These are phyloP conservation scores for Saturnispora dispora DNA, from an alignment of 805 yeast genomes.

Conservation along the genomic window DNA sequence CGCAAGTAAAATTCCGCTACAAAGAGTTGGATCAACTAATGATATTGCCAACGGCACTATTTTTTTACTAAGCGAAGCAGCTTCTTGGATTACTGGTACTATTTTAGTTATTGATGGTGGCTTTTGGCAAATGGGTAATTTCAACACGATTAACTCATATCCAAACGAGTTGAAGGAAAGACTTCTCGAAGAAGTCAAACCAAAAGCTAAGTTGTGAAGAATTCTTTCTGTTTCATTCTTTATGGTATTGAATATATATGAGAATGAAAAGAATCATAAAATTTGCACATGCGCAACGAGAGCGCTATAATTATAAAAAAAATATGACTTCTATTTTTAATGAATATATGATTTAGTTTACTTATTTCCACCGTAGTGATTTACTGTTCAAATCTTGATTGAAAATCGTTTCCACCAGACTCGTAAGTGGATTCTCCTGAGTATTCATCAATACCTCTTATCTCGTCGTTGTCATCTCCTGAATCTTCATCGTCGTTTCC, in stretches of 20 bases:
- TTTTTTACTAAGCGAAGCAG: slow-evolving; percentile 76
- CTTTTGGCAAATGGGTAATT: slow-evolving; percentile 68
- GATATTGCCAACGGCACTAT: slow-evolving; percentile 89
- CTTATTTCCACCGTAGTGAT: neutral
- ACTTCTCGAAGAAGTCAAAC: slow-evolving; percentile 12
- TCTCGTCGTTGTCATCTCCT: neutral
- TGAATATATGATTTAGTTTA: neutral
- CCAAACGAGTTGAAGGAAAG: slow-evolving; percentile 34
- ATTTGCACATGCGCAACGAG: neutral
- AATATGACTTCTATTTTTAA: neutral
- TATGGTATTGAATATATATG: neutral
- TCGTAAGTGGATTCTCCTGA: slow-evolving; percentile 6
- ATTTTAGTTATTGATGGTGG: slow-evolving; percentile 84
- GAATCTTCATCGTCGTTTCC: neutral
- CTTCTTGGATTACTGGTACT: slow-evolving; percentile 68
- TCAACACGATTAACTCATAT: slow-evolving; percentile 27
- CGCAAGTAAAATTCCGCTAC: slow-evolving; percentile 48
- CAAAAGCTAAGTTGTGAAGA: slow-evolving; percentile 19
- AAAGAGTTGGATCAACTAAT: slow-evolving; percentile 54
- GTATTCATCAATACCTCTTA: neutral
- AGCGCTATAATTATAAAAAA: neutral
- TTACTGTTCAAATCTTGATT: slow-evolving; percentile 5
- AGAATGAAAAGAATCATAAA: neutral
- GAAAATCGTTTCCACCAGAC: neutral
- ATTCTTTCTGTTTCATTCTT: neutral